Evolutionary conservation across 305 asterid genomes (phyloP).

Genomic region (Stenogyne calaminthoides): DNA sequence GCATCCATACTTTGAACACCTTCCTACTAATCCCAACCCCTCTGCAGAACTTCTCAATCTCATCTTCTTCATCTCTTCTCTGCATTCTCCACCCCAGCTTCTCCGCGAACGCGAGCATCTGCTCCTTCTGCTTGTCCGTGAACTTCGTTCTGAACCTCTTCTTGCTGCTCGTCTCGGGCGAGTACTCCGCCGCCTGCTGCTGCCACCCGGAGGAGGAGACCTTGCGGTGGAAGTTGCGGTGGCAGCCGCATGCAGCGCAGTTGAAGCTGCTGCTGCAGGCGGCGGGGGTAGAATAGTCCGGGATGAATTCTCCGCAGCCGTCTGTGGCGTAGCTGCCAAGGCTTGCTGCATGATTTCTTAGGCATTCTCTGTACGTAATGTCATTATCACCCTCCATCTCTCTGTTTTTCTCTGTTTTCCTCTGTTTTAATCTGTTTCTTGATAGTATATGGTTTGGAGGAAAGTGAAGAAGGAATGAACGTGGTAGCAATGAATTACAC

Average conservation of each 20-base stretch:
- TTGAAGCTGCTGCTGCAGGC: constrained; percentile 20
- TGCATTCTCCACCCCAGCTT: constrained; percentile 65
- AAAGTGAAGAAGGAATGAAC: constrained; percentile 23
- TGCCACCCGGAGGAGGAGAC: constrained; percentile 26
- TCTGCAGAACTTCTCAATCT: constrained; percentile 57
- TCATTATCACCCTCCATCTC: constrained; percentile 20
- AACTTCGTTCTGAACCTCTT: constrained; percentile 65
- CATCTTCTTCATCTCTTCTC: constrained; percentile 54
- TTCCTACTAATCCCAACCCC: constrained; percentile 61
- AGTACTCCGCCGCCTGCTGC: background rate
- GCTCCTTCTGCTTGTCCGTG: constrained; percentile 60
- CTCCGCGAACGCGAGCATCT: constrained; percentile 66
- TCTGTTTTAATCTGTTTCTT: background rate
- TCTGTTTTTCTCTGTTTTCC: background rate
- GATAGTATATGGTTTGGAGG: background rate
- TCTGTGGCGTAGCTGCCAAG: constrained; percentile 79
- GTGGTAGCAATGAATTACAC: constrained; percentile 47
- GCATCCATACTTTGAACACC: constrained; percentile 83
- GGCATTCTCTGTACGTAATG: constrained; percentile 51
- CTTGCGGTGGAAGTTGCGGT: constrained; percentile 66
- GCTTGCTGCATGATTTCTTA: constrained; percentile 72
- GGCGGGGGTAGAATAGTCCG: constrained; percentile 25
- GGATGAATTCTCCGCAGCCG: constrained; percentile 69
- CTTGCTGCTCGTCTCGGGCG: constrained; percentile 46
- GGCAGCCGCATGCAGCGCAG: constrained; percentile 79